phyloP scores from a whole-genome alignment of 768 basidiomycete species.

The Tricholoma sp. region DNA sequence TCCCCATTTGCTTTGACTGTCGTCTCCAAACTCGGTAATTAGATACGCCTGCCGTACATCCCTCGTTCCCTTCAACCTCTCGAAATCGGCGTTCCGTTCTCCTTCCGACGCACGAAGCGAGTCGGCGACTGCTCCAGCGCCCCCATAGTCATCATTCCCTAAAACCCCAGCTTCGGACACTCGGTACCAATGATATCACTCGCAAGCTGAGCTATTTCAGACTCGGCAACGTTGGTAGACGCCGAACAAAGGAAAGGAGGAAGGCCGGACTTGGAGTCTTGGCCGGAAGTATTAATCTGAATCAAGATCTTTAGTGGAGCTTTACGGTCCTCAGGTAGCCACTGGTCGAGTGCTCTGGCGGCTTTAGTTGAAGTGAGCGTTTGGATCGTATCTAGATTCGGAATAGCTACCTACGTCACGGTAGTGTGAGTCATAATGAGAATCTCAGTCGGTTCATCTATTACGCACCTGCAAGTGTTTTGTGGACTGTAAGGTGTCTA shows the following conservation, averaged over 20 bases:
- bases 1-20: slow-evolving; percentile 37
- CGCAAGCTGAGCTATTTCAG: slow-evolving; percentile 65
- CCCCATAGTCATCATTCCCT: slow-evolving; percentile 97
- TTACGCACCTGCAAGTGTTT: slow-evolving; percentile 71
- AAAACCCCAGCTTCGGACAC: slow-evolving; percentile 73
- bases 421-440: not conserved
- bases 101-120: slow-evolving; percentile 47
- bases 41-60: slow-evolving; percentile 50
- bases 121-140: slow-evolving; percentile 70
- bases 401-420: slow-evolving; percentile 60
- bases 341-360: slow-evolving; percentile 74
- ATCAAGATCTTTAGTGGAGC: slow-evolving; percentile 75
- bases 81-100: slow-evolving; percentile 67
- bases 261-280: slow-evolving; percentile 86
- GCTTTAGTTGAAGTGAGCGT: slow-evolving; percentile 80
- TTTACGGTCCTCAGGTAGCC: slow-evolving; percentile 51
- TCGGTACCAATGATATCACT: slow-evolving; percentile 52
- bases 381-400: slow-evolving; percentile 84
- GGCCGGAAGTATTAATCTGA: slow-evolving; percentile 95
- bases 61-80: slow-evolving; percentile 57
- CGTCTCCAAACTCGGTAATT: slow-evolving; percentile 17
- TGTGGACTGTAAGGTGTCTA: slow-evolving; percentile 91
- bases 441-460: not conserved
- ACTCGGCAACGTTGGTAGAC: slow-evolving; percentile 24
- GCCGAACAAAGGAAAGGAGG: slow-evolving; percentile 39